Evolutionary conservation across 129 eudicot species (phyloP).

Genomic region (Oenanthe sinensis): DNA sequence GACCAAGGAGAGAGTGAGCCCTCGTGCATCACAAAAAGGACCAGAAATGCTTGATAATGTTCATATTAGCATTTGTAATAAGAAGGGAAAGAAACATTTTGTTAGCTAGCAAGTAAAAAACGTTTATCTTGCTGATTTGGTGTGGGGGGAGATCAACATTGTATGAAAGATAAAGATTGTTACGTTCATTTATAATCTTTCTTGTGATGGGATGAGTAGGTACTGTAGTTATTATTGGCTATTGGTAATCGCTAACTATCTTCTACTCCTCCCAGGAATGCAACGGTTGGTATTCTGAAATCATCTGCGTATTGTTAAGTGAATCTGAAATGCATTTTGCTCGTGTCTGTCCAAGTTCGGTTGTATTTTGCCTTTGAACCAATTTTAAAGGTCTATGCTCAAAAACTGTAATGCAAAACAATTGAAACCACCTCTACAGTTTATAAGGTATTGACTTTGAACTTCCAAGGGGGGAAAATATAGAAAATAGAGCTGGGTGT

Average conservation of each 20-base stretch:
- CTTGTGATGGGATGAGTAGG: not conserved
- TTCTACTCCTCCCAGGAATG: not conserved
- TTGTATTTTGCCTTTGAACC: not conserved
- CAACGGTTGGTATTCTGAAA: not conserved
- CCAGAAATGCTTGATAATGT: not conserved
- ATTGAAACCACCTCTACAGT: too few relatives aligned
- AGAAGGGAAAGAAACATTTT: not conserved
- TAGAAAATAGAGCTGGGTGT: too few relatives aligned
- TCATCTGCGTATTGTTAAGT: not conserved
- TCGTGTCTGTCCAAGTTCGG: not conserved
- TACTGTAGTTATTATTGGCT: not conserved
- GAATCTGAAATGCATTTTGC: too few relatives aligned
- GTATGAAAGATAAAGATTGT: not conserved
- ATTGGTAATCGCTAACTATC: not conserved
- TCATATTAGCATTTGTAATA: slow-evolving; percentile 7
- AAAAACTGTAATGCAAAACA: too few relatives aligned
- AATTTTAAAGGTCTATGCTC: too few relatives aligned
- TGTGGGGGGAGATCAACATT: not conserved
- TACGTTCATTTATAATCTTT: not conserved
- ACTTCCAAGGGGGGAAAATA: too few relatives aligned
- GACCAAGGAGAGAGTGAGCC: too few relatives aligned
- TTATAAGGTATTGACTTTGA: too few relatives aligned
- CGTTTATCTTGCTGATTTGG: not conserved
- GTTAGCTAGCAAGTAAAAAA: not conserved
- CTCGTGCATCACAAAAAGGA: not conserved